Percentiles rank a stretch among this genome's conserved stretches.
Conservation (phyloP, 306 rosid genomes). For the Vigna radiata region DNA sequence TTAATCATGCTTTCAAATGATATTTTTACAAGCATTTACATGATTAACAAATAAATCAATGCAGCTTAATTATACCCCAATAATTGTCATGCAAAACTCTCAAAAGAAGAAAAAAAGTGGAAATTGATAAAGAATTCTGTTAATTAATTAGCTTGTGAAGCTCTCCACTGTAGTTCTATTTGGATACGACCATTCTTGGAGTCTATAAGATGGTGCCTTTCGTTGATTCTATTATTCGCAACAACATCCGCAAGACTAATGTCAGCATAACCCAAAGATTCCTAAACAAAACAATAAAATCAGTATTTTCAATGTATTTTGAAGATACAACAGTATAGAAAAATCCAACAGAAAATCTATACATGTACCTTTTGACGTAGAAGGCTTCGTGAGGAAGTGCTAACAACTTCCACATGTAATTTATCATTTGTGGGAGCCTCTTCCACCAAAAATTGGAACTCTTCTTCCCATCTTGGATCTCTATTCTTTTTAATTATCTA, state of each 20-base stretch:
- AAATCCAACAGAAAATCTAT: no score
- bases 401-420: slow-evolving; percentile 81
- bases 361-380: slow-evolving; percentile 73
- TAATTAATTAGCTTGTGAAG: slow-evolving; percentile 41
- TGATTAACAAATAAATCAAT: slow-evolving; percentile 29
- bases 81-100: slow-evolving; percentile 8
- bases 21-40: slow-evolving; percentile 34
- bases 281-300: slow-evolving; percentile 47
- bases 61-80: slow-evolving; percentile 18
- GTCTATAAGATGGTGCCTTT: slow-evolving; percentile 86
- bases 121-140: not conserved
- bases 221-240: slow-evolving; percentile 78
- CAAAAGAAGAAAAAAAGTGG: not conserved
- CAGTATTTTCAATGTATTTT: no score
- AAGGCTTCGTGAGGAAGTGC: slow-evolving; percentile 78
- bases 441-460: slow-evolving; percentile 70
- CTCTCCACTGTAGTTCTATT: slow-evolving; percentile 89
- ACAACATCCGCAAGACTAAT: slow-evolving; percentile 76
- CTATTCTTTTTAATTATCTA: slow-evolving; percentile 77
- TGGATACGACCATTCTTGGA: slow-evolving; percentile 89
- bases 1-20: slow-evolving; percentile 27
- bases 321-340: no score
- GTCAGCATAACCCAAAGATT: slow-evolving; percentile 76
- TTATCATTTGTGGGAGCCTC: slow-evolving; percentile 80
- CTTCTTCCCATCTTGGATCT: slow-evolving; percentile 96